phyloP scores from a whole-genome alignment of 2,329 filamentous ascomycete genomes.

The Trichoderma sp. region DNA sequence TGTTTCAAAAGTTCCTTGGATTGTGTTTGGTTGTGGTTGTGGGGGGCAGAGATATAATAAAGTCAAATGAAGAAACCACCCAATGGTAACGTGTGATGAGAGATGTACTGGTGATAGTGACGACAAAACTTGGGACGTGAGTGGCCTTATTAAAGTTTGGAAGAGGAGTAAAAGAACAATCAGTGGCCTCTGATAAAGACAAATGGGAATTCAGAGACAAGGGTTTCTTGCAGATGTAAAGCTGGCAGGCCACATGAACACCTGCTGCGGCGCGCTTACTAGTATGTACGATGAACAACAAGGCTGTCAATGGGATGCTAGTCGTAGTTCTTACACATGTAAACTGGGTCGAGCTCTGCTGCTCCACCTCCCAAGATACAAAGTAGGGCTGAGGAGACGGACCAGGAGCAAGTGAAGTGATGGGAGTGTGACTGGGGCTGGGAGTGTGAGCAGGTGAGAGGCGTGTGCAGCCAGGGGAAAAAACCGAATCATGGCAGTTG shows the following conservation, averaged over 20 bases:
- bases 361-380: neutral
- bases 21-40: neutral
- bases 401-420: conserved; percentile 4
- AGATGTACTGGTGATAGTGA: neutral
- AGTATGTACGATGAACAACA: neutral
- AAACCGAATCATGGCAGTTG: neutral
- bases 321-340: conserved; percentile 3
- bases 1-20: neutral
- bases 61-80: neutral
- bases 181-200: conserved; percentile 12
- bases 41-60: neutral
- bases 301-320: conserved; percentile 4
- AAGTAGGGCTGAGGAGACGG: conserved; percentile 12
- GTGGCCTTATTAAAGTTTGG: conserved; percentile 1
- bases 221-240: neutral
- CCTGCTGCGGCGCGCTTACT: conserved; percentile 15
- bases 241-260: conserved; percentile 12
- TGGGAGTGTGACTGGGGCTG: neutral
- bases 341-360: neutral
- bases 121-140: neutral
- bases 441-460: conserved; percentile 6
- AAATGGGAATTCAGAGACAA: conserved; percentile 10
- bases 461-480: neutral
- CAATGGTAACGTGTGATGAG: conserved; percentile 3
- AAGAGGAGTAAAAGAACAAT: neutral